These are phyloP conservation scores for Lepidium sativum DNA, from an alignment of 345 rosid species.

Conservation along the genomic window DNA sequence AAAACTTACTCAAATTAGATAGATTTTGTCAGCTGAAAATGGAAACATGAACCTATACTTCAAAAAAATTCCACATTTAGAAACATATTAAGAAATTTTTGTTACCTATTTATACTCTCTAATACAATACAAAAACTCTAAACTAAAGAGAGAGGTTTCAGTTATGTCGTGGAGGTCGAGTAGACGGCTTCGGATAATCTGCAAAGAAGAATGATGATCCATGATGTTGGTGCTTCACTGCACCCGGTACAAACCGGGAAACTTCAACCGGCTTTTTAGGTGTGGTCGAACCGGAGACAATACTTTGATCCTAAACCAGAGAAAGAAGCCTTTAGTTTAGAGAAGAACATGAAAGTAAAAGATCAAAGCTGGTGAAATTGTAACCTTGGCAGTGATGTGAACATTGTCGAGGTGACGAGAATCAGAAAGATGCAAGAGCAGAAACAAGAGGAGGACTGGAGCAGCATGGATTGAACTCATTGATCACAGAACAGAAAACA, in stretches of 20 bases:
- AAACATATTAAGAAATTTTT: constrained; percentile 12
- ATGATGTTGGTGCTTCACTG: background rate
- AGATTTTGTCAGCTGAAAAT: background rate
- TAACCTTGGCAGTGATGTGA: constrained; percentile 16
- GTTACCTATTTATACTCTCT: constrained; percentile 10
- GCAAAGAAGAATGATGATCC: constrained; percentile 12
- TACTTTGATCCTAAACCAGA: constrained; percentile 12
- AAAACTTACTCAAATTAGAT: background rate
- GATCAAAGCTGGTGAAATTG: background rate
- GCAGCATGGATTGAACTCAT: constrained; percentile 17
- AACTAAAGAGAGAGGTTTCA: constrained; percentile 16
- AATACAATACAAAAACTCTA: background rate
- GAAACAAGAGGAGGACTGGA: constrained; percentile 18
- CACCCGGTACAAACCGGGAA: background rate
- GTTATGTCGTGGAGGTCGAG: constrained; percentile 32
- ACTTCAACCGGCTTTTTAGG: constrained; percentile 6
- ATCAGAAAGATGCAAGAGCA: constrained; percentile 14
- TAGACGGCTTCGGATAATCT: constrained; percentile 31
- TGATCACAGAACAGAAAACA: background rate
- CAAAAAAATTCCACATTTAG: background rate
- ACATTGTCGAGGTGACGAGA: constrained; percentile 23
- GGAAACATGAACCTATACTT: constrained; percentile 10
- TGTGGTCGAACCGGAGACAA: background rate
- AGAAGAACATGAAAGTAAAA: background rate
- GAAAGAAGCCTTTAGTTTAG: background rate